Conservation (phyloP, 2,329 filamentous ascomycete species). For the Kalaharituber pfeilii region DNA sequence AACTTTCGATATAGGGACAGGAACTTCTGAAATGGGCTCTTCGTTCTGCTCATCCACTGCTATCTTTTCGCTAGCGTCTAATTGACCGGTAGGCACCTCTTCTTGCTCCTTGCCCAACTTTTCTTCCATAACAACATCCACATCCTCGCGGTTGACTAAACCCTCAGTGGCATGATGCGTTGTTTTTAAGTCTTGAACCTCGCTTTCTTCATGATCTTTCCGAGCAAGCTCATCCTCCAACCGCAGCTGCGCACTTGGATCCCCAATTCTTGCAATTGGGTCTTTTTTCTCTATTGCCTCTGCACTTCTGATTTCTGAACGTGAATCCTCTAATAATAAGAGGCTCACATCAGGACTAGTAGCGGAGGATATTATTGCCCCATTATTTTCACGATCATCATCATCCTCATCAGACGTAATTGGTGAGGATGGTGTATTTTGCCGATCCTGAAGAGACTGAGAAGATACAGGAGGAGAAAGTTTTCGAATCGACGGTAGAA, state of each 20-base stretch:
- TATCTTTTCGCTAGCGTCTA: slow-evolving; percentile 1
- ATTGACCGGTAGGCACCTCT: neutral
- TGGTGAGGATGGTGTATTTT: slow-evolving; percentile 11
- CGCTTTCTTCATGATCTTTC: neutral
- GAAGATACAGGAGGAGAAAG: neutral
- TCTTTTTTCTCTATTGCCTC: slow-evolving; percentile 5
- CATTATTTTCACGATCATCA: slow-evolving; percentile 10
- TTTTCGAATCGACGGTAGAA: neutral
- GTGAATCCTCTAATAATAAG: slow-evolving; percentile 9
- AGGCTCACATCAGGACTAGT: slow-evolving; percentile 17
- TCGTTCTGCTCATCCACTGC: slow-evolving; percentile 5
- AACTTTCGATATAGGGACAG: neutral
- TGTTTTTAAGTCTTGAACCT: neutral
- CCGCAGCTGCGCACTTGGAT: slow-evolving; percentile 17
- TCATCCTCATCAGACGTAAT: slow-evolving; percentile 15
- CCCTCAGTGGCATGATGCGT: neutral
- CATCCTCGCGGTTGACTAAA: neutral
- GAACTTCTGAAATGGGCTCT: neutral
- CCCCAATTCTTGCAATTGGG: neutral
- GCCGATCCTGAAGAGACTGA: neutral
- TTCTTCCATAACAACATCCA: neutral
- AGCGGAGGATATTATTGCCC: slow-evolving; percentile 15
- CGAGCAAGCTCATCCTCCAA: slow-evolving; percentile 16
- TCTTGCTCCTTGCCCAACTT: slow-evolving; percentile 1
- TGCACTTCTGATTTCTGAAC: neutral